Base-by-base conservation (phyloP, 371 early-diverging fungal genomes). In the Syncephalastrum sp. region DNA sequence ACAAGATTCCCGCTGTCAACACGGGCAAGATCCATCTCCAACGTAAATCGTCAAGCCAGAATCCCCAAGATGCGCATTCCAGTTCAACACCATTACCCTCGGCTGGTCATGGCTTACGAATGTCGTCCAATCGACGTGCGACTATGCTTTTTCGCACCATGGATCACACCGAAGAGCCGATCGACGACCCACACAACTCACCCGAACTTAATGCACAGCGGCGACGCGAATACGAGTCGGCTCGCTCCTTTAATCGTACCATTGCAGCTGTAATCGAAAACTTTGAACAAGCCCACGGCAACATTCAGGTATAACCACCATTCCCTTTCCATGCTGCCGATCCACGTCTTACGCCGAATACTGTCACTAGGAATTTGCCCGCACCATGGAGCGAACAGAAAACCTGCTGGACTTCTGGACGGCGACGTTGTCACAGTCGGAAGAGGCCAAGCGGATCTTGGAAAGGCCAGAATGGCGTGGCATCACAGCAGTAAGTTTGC, bases 391-490 rank as follows among this genome's bases (percentile, higher is more conserved):
- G 48, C 61, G 63, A 46, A 72, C 80, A 10, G 66, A 76, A 8
- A 49, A 63, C 3, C 47, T 79, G 33, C 27, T 79, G 3, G 68
- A 76, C 16, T 27, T 70, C 1, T 79, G 80, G 80, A 60, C 66
- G 24, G 3, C 33, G 7, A 64, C 74, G 5, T 47, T 76, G 19
- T 61, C 68, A 27, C 74, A 63, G 23, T 61, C 74, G 17, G 71
- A 76, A 45, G 65, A 69, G 23, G 69, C 69, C 7, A 69, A 74
- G 38, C 58, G 61, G 23, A 29, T 72, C 12, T 33, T 76, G 13
- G 74, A 79, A 38, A 69, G 72, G 43, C 58, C 64, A 6, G 42
- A 51, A 4, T 70, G 69, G 70, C 58, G 38, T 33, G 38, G 38
- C 38, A 33, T 33, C 6, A 33, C 38, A 33, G 38, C 38, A 10